These are phyloP conservation scores for Liriodendron chinense DNA, from an alignment of 164 flowering plant genomes.

Conservation along the genomic window DNA sequence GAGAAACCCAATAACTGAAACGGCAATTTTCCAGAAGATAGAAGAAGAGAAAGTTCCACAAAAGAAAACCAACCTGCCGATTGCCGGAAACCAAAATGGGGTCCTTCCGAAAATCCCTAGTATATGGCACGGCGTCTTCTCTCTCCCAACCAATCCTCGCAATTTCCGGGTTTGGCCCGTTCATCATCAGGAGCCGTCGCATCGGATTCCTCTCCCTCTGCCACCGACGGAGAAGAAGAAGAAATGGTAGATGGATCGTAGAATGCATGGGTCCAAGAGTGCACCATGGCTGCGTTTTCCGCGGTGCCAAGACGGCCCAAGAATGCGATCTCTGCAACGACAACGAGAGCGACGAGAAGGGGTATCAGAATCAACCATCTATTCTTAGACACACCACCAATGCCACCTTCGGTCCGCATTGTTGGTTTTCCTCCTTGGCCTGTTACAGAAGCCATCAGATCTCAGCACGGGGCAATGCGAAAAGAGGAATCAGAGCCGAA, in stretches of 20 bases:
- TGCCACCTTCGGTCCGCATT: no score
- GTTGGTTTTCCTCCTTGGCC: no score
- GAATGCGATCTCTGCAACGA: slow-evolving; percentile 67
- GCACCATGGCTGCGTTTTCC: slow-evolving; percentile 55
- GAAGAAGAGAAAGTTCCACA: neutral
- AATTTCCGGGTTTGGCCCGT: slow-evolving; percentile 17
- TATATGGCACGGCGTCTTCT: slow-evolving; percentile 59
- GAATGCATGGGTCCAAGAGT: slow-evolving; percentile 62
- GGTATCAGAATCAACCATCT: slow-evolving; percentile 67
- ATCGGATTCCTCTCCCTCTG: neutral
- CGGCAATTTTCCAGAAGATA: neutral
- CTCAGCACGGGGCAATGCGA: no score
- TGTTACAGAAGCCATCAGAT: no score
- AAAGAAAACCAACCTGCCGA: slow-evolving; percentile 52
- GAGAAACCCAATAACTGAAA: neutral
- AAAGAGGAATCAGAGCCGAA: no score
- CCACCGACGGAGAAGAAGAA: slow-evolving; percentile 1
- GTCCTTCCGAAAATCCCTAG: slow-evolving; percentile 69
- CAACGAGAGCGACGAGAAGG: slow-evolving; percentile 55
- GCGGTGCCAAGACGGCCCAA: slow-evolving; percentile 71
- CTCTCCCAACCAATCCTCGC: slow-evolving; percentile 88
- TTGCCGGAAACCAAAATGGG: slow-evolving; percentile 63
- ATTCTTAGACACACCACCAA: slow-evolving; percentile 14
- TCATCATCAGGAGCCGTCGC: slow-evolving; percentile 2
- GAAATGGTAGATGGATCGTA: slow-evolving; percentile 7